Evolutionary conservation across 495 filamentous ascomycete genomes (phyloP), one percentile per base, ranked within the genome.

Genomic region (Hypoxylon fragiforme): DNA sequence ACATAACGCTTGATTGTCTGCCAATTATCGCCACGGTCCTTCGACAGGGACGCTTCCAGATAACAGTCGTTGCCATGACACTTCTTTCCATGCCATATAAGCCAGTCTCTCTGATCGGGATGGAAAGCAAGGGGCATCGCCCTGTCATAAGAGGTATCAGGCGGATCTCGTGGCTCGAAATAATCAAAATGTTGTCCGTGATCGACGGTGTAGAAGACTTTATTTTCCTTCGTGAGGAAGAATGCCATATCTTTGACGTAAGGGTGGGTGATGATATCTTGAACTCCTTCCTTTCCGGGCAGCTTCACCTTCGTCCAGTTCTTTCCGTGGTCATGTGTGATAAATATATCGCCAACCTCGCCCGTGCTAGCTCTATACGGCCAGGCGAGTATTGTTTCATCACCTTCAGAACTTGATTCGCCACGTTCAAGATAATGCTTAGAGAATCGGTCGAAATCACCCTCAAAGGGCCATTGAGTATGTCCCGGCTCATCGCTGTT

Each of bases 351-450:
- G 7, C 79, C 68, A 31, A 38, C 19, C 16, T 45, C 41, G 3
- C 28, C 26, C 21, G 41, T 39, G 35, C 34, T 24, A 24, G 57
- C 24, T 7, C 84, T 73, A 31, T 77, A 70, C 1, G 87, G 91
- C 11, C 85, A 84, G 77, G 91, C 81, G 61, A 97, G 80, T 46
- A 99, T 76, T 0, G 92, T 95, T 73, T 97, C 94, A 50, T 92
- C 89, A 1, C 77, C 66, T 14, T 73, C 80, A 8, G 65, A 69
- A 62, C 81, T 86, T 35, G 78, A 78, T 7, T 85, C 83, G 18
- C 85, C 83, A 5, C 90, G 84, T 61, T 97, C 92, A 20, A 97
- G 81, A 62, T 97, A 97, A 44, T 76, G 68, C 69, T 84, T 89
- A 48, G 88, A 87, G 47, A 86, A 78, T 7, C 54, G 60, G 57